Evolutionary conservation across 192 early-diverging fungal genomes (phyloP).

Genomic region (Jimgerdemannia flammicorona): DNA sequence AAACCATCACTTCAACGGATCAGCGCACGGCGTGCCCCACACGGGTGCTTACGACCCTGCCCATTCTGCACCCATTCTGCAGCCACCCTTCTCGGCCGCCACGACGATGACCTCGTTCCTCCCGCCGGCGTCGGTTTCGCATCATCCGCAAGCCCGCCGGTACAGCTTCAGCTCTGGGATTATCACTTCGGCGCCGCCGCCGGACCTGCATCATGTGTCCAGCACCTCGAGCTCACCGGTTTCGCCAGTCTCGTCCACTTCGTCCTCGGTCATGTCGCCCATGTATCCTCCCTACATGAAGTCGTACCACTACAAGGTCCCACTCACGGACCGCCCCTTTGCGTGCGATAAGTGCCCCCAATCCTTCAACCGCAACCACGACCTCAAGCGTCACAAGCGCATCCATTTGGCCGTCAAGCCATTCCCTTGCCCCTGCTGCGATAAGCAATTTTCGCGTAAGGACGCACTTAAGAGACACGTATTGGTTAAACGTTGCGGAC

Average conservation of each 20-base stretch:
- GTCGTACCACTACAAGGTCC: slow-evolving; percentile 19
- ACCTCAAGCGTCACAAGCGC: slow-evolving; percentile 71
- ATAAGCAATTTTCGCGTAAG: slow-evolving; percentile 69
- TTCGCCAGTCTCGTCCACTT: background rate
- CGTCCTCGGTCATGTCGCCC: too few relatives aligned
- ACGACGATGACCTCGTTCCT: background rate
- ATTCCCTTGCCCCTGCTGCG: slow-evolving; percentile 68
- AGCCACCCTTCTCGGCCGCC: too few relatives aligned
- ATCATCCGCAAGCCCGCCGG: background rate
- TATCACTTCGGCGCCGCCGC: background rate
- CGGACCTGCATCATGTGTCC: background rate
- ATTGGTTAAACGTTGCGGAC: slow-evolving; percentile 53
- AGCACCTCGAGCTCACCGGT: too few relatives aligned
- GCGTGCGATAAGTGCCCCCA: slow-evolving; percentile 18
- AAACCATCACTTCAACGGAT: background rate
- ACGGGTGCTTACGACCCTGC: too few relatives aligned
- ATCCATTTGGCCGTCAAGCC: slow-evolving; percentile 77
- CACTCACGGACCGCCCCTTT: slow-evolving; percentile 16
- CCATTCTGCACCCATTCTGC: background rate
- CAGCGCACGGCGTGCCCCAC: background rate
- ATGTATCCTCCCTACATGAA: slow-evolving; percentile 7
- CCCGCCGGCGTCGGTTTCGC: too few relatives aligned
- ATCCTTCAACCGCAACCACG: slow-evolving; percentile 69
- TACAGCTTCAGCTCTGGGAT: background rate
- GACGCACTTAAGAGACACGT: slow-evolving; percentile 71